These are phyloP conservation scores for Pseudevernia furfuracea DNA, from an alignment of 495 filamentous ascomycete genomes.

Conservation along the genomic window DNA sequence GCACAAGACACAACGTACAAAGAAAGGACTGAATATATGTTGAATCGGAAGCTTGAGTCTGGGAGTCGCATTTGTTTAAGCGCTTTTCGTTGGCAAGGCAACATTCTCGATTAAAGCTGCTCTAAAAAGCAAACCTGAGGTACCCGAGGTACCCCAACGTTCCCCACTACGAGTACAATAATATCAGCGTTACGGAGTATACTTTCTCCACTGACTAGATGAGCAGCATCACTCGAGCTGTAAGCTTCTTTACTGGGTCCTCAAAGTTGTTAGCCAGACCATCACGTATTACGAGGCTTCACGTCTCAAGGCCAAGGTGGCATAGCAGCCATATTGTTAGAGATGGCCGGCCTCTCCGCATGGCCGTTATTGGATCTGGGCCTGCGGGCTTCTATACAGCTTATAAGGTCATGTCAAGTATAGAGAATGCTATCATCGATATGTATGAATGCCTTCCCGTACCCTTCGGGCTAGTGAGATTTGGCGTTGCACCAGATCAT, in stretches of 20 bases:
- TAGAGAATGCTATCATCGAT: conserved; percentile 66
- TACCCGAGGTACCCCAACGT: too few species aligned
- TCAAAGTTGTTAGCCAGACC: neutral
- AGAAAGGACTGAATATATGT: conserved; percentile 2
- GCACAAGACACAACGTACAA: neutral
- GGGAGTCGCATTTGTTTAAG: neutral
- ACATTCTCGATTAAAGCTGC: neutral
- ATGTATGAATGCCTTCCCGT: conserved; percentile 96
- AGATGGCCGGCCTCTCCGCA: conserved; percentile 52
- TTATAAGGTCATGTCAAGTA: conserved; percentile 68
- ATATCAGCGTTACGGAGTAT: too few species aligned
- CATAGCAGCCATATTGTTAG: conserved; percentile 26
- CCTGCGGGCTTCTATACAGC: conserved; percentile 95
- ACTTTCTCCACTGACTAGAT: neutral
- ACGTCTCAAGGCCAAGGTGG: conserved; percentile 13
- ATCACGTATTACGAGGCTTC: neutral
- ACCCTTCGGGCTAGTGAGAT: conserved; percentile 84
- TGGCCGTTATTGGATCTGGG: conserved; percentile 90
- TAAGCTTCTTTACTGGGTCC: neutral
- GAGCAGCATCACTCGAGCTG: neutral
- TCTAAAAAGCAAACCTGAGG: too few species aligned
- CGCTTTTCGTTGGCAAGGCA: neutral
- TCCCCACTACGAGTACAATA: too few species aligned
- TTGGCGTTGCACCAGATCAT: conserved; percentile 93
- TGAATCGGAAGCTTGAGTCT: neutral